These are phyloP conservation scores for Scheffersomyces stambukii DNA, from an alignment of 1,139 yeast genomes.

Conservation along the genomic window DNA sequence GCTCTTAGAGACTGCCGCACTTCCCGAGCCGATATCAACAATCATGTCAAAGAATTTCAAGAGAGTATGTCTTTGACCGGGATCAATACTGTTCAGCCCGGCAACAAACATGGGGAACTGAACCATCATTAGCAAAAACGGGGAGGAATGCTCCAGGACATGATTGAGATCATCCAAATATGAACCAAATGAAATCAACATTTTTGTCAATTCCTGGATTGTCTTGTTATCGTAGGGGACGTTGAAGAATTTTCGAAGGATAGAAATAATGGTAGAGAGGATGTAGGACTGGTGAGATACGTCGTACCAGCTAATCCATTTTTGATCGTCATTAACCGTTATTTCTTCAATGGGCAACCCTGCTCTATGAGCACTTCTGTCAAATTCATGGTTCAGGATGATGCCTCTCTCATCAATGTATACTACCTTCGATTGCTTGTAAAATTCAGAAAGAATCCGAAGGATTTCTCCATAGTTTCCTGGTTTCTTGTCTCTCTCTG, in stretches of 20 bases:
- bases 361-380: no score
- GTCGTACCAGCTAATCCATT: constrained; percentile 31
- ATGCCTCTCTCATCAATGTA: constrained; percentile 9
- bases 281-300: constrained; percentile 27
- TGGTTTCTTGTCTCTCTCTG: constrained; percentile 19
- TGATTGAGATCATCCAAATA: constrained; percentile 17
- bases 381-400: constrained; percentile 8
- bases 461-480: constrained; percentile 14
- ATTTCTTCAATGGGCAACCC: constrained; percentile 13
- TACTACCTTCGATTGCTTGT: constrained; percentile 11
- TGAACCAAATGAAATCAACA: constrained; percentile 18
- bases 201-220: constrained; percentile 20
- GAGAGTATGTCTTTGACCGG: constrained; percentile 36
- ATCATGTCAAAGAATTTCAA: constrained; percentile 35
- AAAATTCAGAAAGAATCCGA: constrained; percentile 20
- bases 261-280: constrained; percentile 20
- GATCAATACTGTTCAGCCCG: constrained; percentile 46
- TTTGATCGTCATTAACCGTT: constrained; percentile 6
- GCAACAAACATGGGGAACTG: constrained; percentile 57
- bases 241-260: constrained; percentile 22
- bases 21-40: constrained; percentile 40
- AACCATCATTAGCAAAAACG: constrained; percentile 30
- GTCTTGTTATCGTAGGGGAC: constrained; percentile 28
- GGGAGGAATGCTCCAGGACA: constrained; percentile 18
- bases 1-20: constrained; percentile 37